Base-by-base conservation (phyloP, 768 basidiomycete genomes). In the Rhizopogon vulgaris region DNA sequence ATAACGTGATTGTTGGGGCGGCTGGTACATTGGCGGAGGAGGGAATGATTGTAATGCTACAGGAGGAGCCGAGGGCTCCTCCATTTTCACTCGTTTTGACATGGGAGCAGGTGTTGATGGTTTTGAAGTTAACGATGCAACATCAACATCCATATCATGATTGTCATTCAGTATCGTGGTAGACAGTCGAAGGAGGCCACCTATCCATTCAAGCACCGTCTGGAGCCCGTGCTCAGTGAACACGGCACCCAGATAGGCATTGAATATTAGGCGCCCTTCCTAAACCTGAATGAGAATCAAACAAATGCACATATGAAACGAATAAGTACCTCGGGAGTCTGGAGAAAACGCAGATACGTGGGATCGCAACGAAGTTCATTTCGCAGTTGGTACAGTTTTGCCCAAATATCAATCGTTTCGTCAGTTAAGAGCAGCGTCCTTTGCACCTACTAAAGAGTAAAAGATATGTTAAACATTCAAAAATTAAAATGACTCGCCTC, bases 191-290 rank as follows among this genome's bases (percentile, higher is more conserved):
- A 68, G 73, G 56, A 66, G 75, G 55, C 55, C 62, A 40, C 68
- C 72, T 59, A 86, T 74, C 86, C 86, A 88, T 52, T 72, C 65
- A 59, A 76, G 74, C 53, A 84, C 76, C 34, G 64, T 66, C 15
- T 69, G 63, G 55, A 78, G 66, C 38, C 85, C 85, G 57, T 70
- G 73, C 52, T 82, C 77, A 55, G 68, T 60, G 60, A 75, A 85
- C 25, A 85, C 73, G 37, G 78, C 86, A 41, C 83, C 86, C 32
- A 84, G 74, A 69, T 87, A 87, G 38, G 85, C 80, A 58, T 77
- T 71, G 62, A 88, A 85, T 17, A 87, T 68, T 15, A 72, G 62
- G 32, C 72, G 73, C 6, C 75, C 74, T 71, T 85, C 82, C 82
- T 84, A 56, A 17, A 62, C 41, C 54, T 55, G 48, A 49, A 50